Percentiles rank a stretch among this genome's conserved stretches.
These are phyloP conservation scores for Rutstroemia sp. DNA, from an alignment of 2,329 filamentous ascomycete species.

Conservation along the genomic window DNA sequence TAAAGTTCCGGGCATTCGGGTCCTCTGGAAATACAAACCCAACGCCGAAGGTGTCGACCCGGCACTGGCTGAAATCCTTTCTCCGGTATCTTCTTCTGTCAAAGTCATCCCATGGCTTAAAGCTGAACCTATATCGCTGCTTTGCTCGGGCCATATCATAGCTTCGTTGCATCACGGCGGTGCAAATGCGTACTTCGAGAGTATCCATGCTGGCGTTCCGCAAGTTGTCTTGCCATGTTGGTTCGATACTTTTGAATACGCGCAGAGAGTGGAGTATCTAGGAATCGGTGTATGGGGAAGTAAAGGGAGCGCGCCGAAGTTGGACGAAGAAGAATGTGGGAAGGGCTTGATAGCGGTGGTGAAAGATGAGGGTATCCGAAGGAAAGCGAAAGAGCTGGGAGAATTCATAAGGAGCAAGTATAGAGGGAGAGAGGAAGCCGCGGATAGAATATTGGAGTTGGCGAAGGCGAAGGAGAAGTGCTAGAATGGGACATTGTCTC, in stretches of 20 bases:
- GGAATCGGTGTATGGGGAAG: conserved; percentile 31
- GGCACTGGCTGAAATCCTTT: not conserved
- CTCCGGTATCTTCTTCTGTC: conserved; percentile 23
- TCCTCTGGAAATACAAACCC: conserved; percentile 32
- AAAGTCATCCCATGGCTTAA: conserved; percentile 36
- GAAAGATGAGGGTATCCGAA: not conserved
- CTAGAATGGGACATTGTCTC: not conserved
- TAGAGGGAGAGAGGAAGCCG: conserved; percentile 1
- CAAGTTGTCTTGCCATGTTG: conserved; percentile 40
- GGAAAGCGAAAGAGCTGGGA: not conserved
- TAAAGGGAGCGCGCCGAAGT: not conserved
- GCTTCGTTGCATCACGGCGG: conserved; percentile 35
- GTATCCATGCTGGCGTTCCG: conserved; percentile 34
- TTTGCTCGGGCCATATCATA: conserved; percentile 31
- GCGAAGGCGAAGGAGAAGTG: not conserved
- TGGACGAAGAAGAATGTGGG: not conserved
- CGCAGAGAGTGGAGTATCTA: conserved; percentile 35
- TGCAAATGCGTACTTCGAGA: conserved; percentile 36
- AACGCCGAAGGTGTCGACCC: conserved; percentile 10
- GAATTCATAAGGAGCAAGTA: not conserved
- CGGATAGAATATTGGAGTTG: conserved; percentile 2
- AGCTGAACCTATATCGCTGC: conserved; percentile 32
- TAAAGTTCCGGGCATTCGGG: conserved; percentile 20
- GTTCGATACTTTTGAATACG: conserved; percentile 40
- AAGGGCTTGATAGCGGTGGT: not conserved